These are phyloP conservation scores for Xylaria sp. DNA, from an alignment of 2,329 filamentous ascomycete genomes.

Conservation along the genomic window DNA sequence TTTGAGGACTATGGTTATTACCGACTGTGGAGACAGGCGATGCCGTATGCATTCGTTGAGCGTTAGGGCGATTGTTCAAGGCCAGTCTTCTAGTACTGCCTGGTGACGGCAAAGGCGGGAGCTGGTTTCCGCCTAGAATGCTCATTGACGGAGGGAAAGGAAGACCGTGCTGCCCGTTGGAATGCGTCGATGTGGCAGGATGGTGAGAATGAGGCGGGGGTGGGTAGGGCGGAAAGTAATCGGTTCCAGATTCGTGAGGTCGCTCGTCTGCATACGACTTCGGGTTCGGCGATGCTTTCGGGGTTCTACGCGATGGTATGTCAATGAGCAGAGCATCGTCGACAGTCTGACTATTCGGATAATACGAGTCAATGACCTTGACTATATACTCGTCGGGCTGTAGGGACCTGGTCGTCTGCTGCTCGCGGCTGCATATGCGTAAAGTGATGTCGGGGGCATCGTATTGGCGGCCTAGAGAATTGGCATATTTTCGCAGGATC, in stretches of 20 bases:
- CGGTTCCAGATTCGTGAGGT: conserved; percentile 33
- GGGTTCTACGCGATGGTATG: conserved; percentile 68
- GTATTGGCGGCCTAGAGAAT: conserved; percentile 81
- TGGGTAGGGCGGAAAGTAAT: conserved; percentile 34
- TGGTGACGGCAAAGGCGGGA: conserved; percentile 77
- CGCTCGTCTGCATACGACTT: conserved; percentile 31
- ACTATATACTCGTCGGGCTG: conserved; percentile 83
- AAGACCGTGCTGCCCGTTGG: conserved; percentile 26
- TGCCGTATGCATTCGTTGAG: conserved; percentile 67
- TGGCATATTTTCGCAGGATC: conserved; percentile 88
- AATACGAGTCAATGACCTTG: conserved; percentile 73
- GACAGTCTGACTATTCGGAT: conserved; percentile 77
- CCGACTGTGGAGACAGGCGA: conserved; percentile 62
- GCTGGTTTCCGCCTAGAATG: conserved; percentile 72
- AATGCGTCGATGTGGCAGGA: conserved; percentile 22
- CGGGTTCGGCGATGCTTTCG: conserved; percentile 65
- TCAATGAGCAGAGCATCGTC: conserved; percentile 91
- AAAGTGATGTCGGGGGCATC: conserved; percentile 86
- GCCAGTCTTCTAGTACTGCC: conserved; percentile 51
- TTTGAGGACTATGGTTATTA: conserved; percentile 37
- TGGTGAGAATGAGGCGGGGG: conserved; percentile 27
- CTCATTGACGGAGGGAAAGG: conserved; percentile 63
- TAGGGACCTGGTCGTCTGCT: conserved; percentile 60
- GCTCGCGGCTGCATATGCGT: conserved; percentile 68
- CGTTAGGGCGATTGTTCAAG: conserved; percentile 42